Base-by-base conservation (phyloP, 2,329 filamentous ascomycete genomes). In the Neoscytalidium dimidiatum region DNA sequence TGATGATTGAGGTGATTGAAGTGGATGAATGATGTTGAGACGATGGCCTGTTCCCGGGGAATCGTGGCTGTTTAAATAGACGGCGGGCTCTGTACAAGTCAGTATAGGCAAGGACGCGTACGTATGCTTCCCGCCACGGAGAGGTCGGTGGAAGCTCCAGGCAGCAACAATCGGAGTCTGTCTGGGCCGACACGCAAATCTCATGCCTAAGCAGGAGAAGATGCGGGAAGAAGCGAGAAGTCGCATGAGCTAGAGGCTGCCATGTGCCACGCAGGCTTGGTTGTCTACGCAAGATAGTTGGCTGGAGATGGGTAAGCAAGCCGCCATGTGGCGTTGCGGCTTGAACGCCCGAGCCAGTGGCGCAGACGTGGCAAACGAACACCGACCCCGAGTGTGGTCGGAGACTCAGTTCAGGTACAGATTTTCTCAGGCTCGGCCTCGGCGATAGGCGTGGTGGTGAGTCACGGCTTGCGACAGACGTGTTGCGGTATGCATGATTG, bases 1-100 rank as follows among this genome's bases (percentile, higher is more conserved):
- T 81, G 63, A 52, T 60, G 41, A 41, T 58, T 21, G 13, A 31
- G 46, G 21, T 41, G 31, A 51, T 63, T 13, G 26, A 14, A 29
- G 44, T 11, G 58, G 58, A 19, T 62, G 51, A 41, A 38, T 57
- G 38, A 49, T 63, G 46, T 35, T 65, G 31, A 60, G 41, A 49
- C 51, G 63, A 61, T 49, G 41, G 29, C 57, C 31, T 49, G 17
- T n/a, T 14, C 4, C 26, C 13, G 49, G 52, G 41, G 49, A 21
- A 21, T 7, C 4, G n/a, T 4, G 31, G 46, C 2, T 11, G 53
- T n/a, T 60, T 51, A 51, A 53, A 60, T 52, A 65, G 61, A 64
- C 11, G 23, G 2, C 13, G 29, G 5, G 7, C n/a, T 35, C 56
- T 56, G 33, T 64, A 46, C n/a, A 53, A 43, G 44, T 29, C 53